These are phyloP conservation scores for Hypoxylon sp. DNA, from an alignment of 2,329 filamentous ascomycete genomes.

Conservation along the genomic window DNA sequence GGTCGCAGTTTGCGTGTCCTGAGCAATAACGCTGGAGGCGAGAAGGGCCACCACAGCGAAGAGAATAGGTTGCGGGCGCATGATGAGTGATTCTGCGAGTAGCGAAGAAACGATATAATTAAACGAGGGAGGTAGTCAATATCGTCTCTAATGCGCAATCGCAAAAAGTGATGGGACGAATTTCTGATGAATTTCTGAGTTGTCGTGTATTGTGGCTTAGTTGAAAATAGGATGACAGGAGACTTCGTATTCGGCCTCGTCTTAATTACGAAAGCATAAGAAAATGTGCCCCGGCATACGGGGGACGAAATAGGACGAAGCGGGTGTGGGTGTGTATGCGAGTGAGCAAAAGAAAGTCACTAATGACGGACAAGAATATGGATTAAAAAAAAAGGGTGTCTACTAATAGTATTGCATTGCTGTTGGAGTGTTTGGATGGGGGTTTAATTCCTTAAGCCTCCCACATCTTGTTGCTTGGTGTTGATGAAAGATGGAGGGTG, in stretches of 20 bases:
- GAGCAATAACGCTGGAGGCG: constrained; percentile 39
- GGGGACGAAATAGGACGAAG: constrained; percentile 2
- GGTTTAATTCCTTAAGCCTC: constrained; percentile 16
- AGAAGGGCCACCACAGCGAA: constrained; percentile 36
- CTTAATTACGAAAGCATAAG: constrained; percentile 26
- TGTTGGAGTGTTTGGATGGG: constrained; percentile 9
- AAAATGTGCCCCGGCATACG: constrained; percentile 8
- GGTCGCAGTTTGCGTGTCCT: constrained; percentile 28
- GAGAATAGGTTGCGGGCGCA: constrained; percentile 42
- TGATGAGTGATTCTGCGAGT: constrained; percentile 31
- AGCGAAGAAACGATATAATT: constrained; percentile 12
- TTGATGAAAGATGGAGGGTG: neutral
- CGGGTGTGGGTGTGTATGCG: neutral
- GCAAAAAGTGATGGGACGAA: constrained; percentile 7
- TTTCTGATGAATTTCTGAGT: constrained; percentile 7
- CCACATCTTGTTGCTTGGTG: constrained; percentile 25
- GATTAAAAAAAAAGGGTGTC: constrained; percentile 17
- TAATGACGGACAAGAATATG: constrained; percentile 12
- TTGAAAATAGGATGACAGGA: constrained; percentile 12
- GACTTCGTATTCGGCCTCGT: constrained; percentile 29
- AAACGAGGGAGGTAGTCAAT: constrained; percentile 13
- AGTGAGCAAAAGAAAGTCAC: constrained; percentile 18
- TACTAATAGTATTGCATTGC: constrained; percentile 19
- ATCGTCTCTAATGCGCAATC: constrained; percentile 18
- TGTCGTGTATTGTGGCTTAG: constrained; percentile 17